phyloP scores from a whole-genome alignment of 768 basidiomycete species.

The Lactarius sanguifluus region DNA sequence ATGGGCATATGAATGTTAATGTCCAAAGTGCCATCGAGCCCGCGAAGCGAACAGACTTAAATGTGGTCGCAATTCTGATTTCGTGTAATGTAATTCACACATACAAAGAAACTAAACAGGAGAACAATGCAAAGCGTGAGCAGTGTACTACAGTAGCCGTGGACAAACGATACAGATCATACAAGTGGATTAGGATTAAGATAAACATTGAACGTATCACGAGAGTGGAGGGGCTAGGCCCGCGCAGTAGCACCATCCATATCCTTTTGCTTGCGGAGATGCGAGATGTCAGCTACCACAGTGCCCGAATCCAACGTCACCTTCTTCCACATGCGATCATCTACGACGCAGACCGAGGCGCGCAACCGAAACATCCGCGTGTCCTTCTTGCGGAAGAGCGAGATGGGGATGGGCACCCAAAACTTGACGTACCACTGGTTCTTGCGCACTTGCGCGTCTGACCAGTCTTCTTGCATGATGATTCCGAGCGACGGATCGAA shows the following conservation, averaged over 20 bases:
- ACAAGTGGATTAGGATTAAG: background rate
- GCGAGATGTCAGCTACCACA: constrained; percentile 29
- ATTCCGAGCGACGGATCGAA: constrained; percentile 23
- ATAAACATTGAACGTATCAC: background rate
- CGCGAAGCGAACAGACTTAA: background rate
- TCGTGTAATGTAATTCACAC: background rate
- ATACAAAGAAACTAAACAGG: background rate
- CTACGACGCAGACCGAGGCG: constrained; percentile 23
- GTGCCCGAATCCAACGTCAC: constrained; percentile 25
- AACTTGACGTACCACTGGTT: constrained; percentile 30
- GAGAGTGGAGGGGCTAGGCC: constrained; percentile 9
- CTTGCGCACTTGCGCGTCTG: constrained; percentile 18
- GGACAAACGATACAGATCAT: constrained; percentile 2
- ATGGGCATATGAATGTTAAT: background rate
- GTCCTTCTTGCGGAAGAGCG: constrained; percentile 28
- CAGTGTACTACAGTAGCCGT: constrained; percentile 9
- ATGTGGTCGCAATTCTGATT: background rate
- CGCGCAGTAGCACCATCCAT: constrained; percentile 27
- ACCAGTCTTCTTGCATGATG: constrained; percentile 28
- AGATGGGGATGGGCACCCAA: constrained; percentile 30
- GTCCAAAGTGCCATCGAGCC: too few species aligned
- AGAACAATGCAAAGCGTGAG: background rate
- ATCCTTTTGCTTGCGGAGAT: constrained; percentile 26
- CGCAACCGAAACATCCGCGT: constrained; percentile 28
- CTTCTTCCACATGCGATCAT: constrained; percentile 28